Base-by-base conservation (phyloP, 2,329 filamentous ascomycete species). In the Exophiala phaeomuriformis region DNA sequence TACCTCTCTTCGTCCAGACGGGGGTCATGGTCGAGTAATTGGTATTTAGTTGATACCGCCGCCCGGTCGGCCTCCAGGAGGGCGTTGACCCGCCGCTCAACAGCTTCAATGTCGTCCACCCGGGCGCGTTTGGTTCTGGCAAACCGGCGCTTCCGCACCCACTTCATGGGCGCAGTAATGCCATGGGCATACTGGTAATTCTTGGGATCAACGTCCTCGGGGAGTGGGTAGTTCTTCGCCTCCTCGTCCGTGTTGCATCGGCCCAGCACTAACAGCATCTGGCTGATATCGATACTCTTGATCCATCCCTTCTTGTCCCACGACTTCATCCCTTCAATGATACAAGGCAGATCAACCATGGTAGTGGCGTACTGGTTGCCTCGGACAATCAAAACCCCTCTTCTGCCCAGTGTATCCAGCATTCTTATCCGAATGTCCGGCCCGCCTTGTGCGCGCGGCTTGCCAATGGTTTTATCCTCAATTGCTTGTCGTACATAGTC, bases 321-420 rank as follows among this genome's bases (percentile, higher is more conserved):
- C 55, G 86, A 90, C 75, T 95, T 95, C 85, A 93, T 90, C 5
- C 84, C 85, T 67, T 95, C 90, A 3, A 90, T 84, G 53, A 95
- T 87, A 55, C 87, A 93, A 0, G 90, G 90, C 32, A 95, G 72
- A 63, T 94, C 89, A 5, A 95, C 84, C 67, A 95, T 76, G 19
- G 84, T 80, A 28, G 86, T 88, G 0, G 87, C 90, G 66, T 88
- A 95, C 46, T 80, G 76, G 48, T 81, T 79, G 3, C 83, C 83
- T 57, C 83, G 81, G 56, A 95, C 78, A 2, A 76, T 82, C 33
- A 95, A 70, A 58, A 88, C 74, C 1, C 86, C 84, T n/a, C 89
- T 81, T 48, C 88, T 79, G 40, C 84, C 82, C 46, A 88, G 86
- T 2, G 65, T 74, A 62, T 67, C 72, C 3, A 95, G 79, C 67